These are phyloP conservation scores for Cytospora piceicola DNA, from an alignment of 2,329 filamentous ascomycete species.

Conservation along the genomic window DNA sequence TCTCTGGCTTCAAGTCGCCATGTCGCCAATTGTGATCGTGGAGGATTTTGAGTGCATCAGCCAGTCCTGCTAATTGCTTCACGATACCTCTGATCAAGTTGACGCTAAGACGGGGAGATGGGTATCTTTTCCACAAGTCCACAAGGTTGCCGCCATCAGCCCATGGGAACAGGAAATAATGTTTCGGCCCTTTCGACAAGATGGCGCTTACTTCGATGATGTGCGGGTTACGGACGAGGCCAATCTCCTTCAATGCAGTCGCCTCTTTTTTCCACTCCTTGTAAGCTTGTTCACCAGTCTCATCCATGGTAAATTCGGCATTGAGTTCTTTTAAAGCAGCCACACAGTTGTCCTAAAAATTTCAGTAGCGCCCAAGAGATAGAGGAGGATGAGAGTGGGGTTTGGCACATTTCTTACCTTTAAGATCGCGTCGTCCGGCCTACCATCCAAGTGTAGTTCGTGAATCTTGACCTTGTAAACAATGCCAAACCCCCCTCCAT, in stretches of 20 bases:
- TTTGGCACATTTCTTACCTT: background rate
- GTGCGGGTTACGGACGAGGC: background rate
- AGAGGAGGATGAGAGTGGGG: background rate
- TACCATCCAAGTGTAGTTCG: background rate
- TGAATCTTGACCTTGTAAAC: slow-evolving; percentile 5
- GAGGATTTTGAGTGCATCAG: slow-evolving; percentile 9
- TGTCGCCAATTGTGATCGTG: slow-evolving; percentile 10
- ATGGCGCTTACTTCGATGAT: slow-evolving; percentile 8
- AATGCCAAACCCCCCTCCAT: background rate
- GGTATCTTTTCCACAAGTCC: slow-evolving; percentile 4
- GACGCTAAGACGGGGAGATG: too few relatives aligned
- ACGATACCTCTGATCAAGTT: background rate
- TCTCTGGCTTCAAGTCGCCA: slow-evolving; percentile 22
- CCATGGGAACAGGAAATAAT: slow-evolving; percentile 28
- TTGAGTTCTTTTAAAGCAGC: slow-evolving; percentile 13
- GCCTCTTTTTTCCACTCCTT: slow-evolving; percentile 1
- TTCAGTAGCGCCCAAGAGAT: background rate
- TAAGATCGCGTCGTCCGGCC: background rate
- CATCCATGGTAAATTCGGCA: background rate
- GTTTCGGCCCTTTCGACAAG: background rate
- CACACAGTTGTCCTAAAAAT: background rate
- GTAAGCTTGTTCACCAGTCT: background rate
- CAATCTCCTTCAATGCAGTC: background rate
- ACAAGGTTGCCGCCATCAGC: slow-evolving; percentile 22
- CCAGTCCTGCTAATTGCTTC: slow-evolving; percentile 10